Percentiles rank a stretch among this genome's conserved stretches.
phyloP scores from a whole-genome alignment of 345 rosid species.

The Boechera stricta region DNA sequence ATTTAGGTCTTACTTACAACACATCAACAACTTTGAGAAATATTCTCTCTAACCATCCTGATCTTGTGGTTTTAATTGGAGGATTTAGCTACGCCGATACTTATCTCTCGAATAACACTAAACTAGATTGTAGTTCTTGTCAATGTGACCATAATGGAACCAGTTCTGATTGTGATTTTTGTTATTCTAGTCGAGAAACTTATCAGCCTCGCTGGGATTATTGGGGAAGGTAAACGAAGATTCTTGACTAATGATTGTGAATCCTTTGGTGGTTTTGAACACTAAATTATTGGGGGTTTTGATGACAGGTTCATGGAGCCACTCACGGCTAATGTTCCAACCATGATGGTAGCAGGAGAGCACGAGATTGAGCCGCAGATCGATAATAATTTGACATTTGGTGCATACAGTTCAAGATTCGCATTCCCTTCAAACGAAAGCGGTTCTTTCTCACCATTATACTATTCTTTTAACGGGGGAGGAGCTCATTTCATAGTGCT shows the following conservation, averaged over 20 bases:
- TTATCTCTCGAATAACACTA: conserved; percentile 69
- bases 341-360: conserved; percentile 80
- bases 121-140: conserved; percentile 58
- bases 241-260: neutral
- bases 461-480: conserved; percentile 85
- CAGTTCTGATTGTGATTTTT: conserved; percentile 22
- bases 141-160: conserved; percentile 22
- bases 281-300: neutral
- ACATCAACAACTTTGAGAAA: conserved; percentile 66
- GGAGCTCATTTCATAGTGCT: conserved; percentile 85
- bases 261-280: conserved; percentile 6
- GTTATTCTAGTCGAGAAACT: conserved; percentile 45
- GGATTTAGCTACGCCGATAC: conserved; percentile 79
- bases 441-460: conserved; percentile 63
- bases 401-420: conserved; percentile 77
- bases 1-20: conserved; percentile 84
- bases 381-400: conserved; percentile 57
- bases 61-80: conserved; percentile 80
- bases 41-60: conserved; percentile 73
- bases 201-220: conserved; percentile 99
- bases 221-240: conserved; percentile 81
- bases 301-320: conserved; percentile 75
- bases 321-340: conserved; percentile 67
- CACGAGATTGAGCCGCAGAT: conserved; percentile 70
- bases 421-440: conserved; percentile 73